These are phyloP conservation scores for Fusarium paranaense DNA, from an alignment of 2,329 filamentous ascomycete genomes.

Conservation along the genomic window DNA sequence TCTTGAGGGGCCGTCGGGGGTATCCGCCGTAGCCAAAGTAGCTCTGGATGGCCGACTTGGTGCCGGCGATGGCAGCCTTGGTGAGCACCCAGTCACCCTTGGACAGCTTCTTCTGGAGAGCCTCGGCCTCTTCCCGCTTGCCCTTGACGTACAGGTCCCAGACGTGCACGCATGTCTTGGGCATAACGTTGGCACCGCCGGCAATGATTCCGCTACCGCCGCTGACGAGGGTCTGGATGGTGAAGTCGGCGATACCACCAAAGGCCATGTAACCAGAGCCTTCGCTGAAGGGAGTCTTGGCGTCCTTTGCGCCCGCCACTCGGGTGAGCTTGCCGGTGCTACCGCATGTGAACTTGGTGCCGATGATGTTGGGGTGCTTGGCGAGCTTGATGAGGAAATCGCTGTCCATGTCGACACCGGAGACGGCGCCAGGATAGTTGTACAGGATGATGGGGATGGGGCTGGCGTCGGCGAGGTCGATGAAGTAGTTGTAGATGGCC, in stretches of 20 bases:
- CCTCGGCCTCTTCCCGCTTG: slow-evolving; percentile 79
- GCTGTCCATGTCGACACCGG: slow-evolving; percentile 90
- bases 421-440: slow-evolving; percentile 90
- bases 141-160: slow-evolving; percentile 82
- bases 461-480: slow-evolving; percentile 78
- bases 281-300: slow-evolving; percentile 71
- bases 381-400: slow-evolving; percentile 85
- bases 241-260: slow-evolving; percentile 90
- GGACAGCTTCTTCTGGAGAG: slow-evolving; percentile 81
- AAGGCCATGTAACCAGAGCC: slow-evolving; percentile 84
- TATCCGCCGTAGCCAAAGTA: slow-evolving; percentile 86
- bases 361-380: slow-evolving; percentile 84
- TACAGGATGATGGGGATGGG: slow-evolving; percentile 86
- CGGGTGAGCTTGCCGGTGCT: slow-evolving; percentile 91
- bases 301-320: slow-evolving; percentile 78
- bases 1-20: slow-evolving; percentile 78
- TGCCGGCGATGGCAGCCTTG: slow-evolving; percentile 86
- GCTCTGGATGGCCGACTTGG: slow-evolving; percentile 83
- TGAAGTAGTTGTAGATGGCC: slow-evolving; percentile 79
- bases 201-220: slow-evolving; percentile 88
- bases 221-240: slow-evolving; percentile 81
- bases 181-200: slow-evolving; percentile 86
- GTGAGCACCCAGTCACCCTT: slow-evolving; percentile 86
- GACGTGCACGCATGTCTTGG: slow-evolving; percentile 82
- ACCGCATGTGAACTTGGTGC: slow-evolving; percentile 92